Percentiles rank a stretch among this genome's conserved stretches.
Evolutionary conservation across 2,329 filamentous ascomycete species (phyloP).

Genomic region (Rhexocercosporidium sp.): DNA sequence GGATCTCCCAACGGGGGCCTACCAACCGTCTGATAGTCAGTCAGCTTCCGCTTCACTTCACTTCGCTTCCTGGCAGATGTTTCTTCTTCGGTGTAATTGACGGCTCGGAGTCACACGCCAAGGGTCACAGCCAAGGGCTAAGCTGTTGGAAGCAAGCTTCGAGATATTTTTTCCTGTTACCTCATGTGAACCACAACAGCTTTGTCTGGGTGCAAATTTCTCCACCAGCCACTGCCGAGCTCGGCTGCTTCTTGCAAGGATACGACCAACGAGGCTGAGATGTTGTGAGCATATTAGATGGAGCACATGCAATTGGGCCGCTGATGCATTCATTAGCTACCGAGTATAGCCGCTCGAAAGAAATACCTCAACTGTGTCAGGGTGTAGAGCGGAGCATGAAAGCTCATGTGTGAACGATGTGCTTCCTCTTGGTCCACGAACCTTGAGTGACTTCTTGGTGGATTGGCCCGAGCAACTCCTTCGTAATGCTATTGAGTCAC

Average conservation of each 20-base stretch:
- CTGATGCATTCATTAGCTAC: constrained; percentile 1
- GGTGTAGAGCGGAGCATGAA: background rate
- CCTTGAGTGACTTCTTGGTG: background rate
- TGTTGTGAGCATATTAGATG: background rate
- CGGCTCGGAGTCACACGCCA: constrained; percentile 11
- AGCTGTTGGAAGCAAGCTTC: constrained; percentile 12
- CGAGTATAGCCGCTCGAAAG: constrained; percentile 18
- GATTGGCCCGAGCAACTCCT: background rate
- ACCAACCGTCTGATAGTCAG: background rate
- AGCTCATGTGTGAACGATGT: background rate
- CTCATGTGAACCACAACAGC: constrained; percentile 22
- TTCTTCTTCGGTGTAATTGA: background rate
- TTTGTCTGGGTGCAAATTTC: constrained; percentile 11
- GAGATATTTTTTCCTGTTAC: constrained; percentile 22
- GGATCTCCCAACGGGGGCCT: background rate
- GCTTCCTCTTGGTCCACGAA: background rate
- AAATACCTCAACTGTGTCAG: constrained; percentile 2
- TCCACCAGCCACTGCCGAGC: constrained; percentile 19
- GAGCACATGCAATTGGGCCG: background rate
- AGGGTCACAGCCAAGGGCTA: constrained; percentile 13
- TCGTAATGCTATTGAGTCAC: background rate
- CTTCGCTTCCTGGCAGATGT: background rate
- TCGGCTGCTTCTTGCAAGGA: constrained; percentile 19
- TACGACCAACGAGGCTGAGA: constrained; percentile 14
- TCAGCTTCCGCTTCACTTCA: too few relatives aligned